phyloP scores from a whole-genome alignment of 2,329 filamentous ascomycete species.

The Colletotrichum paranaense region DNA sequence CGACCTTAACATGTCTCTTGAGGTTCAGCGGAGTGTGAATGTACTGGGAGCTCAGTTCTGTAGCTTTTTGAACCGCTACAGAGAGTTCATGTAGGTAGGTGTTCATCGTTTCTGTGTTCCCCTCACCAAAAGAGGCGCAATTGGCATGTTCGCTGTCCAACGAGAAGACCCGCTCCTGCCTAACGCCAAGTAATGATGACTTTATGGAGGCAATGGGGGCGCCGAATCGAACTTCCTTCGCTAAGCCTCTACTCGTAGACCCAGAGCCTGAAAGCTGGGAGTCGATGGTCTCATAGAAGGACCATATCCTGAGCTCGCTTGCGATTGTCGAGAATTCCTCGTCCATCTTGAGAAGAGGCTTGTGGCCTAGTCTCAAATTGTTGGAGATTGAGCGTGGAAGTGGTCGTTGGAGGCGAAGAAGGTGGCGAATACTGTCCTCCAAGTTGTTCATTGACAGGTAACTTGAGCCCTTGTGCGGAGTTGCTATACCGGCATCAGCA shows the following conservation, averaged over 20 bases:
- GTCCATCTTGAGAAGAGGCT: conserved; percentile 60
- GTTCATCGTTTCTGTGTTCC: conserved; percentile 60
- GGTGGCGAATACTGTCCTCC: conserved; percentile 62
- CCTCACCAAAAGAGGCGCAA: conserved; percentile 64
- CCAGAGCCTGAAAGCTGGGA: conserved; percentile 62
- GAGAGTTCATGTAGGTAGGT: conserved; percentile 45
- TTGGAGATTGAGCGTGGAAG: conserved; percentile 62
- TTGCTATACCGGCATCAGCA: conserved; percentile 51
- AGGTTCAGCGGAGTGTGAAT: conserved; percentile 60
- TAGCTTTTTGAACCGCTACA: conserved; percentile 50
- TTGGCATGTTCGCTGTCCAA: conserved; percentile 66
- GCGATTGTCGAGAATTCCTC: conserved; percentile 67
- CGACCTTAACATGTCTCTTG: conserved; percentile 65
- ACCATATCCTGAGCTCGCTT: conserved; percentile 70
- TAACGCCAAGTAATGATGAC: conserved; percentile 62
- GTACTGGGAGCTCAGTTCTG: conserved; percentile 45
- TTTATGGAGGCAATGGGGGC: conserved; percentile 70
- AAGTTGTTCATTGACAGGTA: conserved; percentile 70
- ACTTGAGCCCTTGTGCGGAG: conserved; percentile 72
- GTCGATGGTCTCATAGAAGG: conserved; percentile 72
- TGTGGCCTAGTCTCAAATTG: conserved; percentile 62
- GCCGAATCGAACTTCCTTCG: conserved; percentile 65
- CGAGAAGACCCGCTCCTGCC: conserved; percentile 63
- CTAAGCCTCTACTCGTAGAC: conserved; percentile 44
- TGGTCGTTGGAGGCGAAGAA: conserved; percentile 63